Base-by-base conservation (phyloP, 164 flowering plant species). In the Platanus orientalis region DNA sequence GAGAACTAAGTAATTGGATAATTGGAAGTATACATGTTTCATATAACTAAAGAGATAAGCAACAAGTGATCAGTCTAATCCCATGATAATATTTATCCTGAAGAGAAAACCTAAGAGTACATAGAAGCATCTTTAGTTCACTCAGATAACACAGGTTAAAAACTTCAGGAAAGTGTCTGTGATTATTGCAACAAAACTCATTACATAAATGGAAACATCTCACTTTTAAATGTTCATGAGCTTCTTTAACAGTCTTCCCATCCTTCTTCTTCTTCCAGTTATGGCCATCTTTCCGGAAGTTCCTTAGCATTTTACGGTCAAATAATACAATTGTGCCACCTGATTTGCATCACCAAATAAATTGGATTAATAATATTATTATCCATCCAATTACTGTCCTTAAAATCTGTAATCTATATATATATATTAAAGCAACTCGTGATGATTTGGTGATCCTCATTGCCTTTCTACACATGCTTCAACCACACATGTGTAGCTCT, bases 261-360 rank as follows among this genome's bases (percentile, higher is more conserved):
- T 93, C 98, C 42, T 84, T 88, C 73, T 93, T 93, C 82, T 93
- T 93, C 84, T 88, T 90, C 98, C 98, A 93, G 71, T 80, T 89
- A 71, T 88, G 89, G 61, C 98, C 94, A 85, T 93, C 98, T 69
- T 83, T 93, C 52, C 96, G 82, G 64, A 93, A 93, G 69, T 93
- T 90, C 74, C 98, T 78, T 32, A 93, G 80, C 89, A 74, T 82
- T 79, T 83, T 90, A 24, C 98, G 90, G 67, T 93, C 98, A 76
- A 85, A 90, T 57, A 90, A 69, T 39, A 86, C 75, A 54, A 93
- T 73, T 17, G 80, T 73, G 16, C 98, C 98, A 80, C 95, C 98
- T 93, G 73, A 30, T 40, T 47, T 23, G 25, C 26, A 70, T 44
- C 60, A 60, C 39, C 51, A 45, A 29, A n/a, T 2, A 49, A 21